Conservation (phyloP, 331 rosid species). For the Quercus phellos region DNA sequence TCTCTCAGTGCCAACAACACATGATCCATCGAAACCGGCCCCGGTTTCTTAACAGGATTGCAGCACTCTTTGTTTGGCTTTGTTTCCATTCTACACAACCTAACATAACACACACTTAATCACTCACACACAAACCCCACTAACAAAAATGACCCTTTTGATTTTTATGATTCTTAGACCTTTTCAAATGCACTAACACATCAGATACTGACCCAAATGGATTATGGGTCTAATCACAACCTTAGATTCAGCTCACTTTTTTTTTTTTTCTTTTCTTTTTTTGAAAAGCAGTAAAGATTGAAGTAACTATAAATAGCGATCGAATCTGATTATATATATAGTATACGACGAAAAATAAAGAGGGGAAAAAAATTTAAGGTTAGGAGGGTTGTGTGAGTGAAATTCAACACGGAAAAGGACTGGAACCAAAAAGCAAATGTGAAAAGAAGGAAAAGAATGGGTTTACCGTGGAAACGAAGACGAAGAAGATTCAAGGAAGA, state of each 20-base stretch:
- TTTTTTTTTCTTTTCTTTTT: not conserved
- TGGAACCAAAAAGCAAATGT: conserved; percentile 4
- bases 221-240: not conserved
- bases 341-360: not conserved
- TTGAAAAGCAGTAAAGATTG: not conserved
- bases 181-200: not conserved
- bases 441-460: conserved; percentile 1
- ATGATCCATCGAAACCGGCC: conserved; percentile 70
- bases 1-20: conserved; percentile 74
- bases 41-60: conserved; percentile 45
- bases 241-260: not conserved
- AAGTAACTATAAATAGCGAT: conserved; percentile 12
- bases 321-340: not conserved
- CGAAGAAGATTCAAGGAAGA: not conserved
- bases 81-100: conserved; percentile 32
- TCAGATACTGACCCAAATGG: not conserved
- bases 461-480: not conserved
- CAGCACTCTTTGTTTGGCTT: conserved; percentile 32
- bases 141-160: not conserved
- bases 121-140: no score
- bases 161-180: no score
- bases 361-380: not conserved
- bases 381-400: not conserved
- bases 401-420: conserved; percentile 22
- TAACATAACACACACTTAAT: not conserved